A percentile compares a stretch with the other conserved stretches of the same genome.
phyloP scores from a whole-genome alignment of 495 filamentous ascomycete genomes.

The Oleoguttula mirabilis region DNA sequence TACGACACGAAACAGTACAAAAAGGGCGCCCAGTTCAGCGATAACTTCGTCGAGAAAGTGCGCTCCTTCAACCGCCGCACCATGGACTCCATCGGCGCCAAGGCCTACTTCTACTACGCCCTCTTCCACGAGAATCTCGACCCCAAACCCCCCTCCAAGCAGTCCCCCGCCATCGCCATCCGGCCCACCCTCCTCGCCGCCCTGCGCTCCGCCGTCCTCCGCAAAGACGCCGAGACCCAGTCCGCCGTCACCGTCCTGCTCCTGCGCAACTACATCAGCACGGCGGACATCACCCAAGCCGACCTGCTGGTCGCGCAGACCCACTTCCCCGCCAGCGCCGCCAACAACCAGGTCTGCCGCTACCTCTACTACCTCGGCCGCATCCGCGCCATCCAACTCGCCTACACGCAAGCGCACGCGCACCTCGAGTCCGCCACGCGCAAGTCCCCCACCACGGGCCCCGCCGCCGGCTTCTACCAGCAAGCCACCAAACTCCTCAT shows the following conservation, averaged over 20 bases:
- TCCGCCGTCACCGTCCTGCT: slow-evolving; percentile 88
- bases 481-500: slow-evolving; percentile 87
- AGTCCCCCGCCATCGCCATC: slow-evolving; percentile 70
- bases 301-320: slow-evolving; percentile 92
- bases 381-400: slow-evolving; percentile 88
- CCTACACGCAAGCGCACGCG: slow-evolving; percentile 93
- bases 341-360: slow-evolving; percentile 93
- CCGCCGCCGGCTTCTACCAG: slow-evolving; percentile 87
- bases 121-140: slow-evolving; percentile 83
- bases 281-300: slow-evolving; percentile 92
- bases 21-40: slow-evolving; percentile 71
- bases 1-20: slow-evolving; percentile 72
- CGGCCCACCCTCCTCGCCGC: slow-evolving; percentile 78
- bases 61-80: slow-evolving; percentile 86
- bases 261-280: slow-evolving; percentile 89
- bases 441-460: slow-evolving; percentile 81
- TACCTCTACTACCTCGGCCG: slow-evolving; percentile 94
- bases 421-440: slow-evolving; percentile 83
- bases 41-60: slow-evolving; percentile 65
- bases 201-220: slow-evolving; percentile 80
- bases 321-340: slow-evolving; percentile 80
- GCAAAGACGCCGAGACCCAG: slow-evolving; percentile 93
- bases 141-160: slow-evolving; percentile 74
- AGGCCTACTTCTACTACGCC: slow-evolving; percentile 95
- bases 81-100: slow-evolving; percentile 81